Base-by-base conservation (phyloP, 179 eudicot species). In the Beta corolliflora region DNA sequence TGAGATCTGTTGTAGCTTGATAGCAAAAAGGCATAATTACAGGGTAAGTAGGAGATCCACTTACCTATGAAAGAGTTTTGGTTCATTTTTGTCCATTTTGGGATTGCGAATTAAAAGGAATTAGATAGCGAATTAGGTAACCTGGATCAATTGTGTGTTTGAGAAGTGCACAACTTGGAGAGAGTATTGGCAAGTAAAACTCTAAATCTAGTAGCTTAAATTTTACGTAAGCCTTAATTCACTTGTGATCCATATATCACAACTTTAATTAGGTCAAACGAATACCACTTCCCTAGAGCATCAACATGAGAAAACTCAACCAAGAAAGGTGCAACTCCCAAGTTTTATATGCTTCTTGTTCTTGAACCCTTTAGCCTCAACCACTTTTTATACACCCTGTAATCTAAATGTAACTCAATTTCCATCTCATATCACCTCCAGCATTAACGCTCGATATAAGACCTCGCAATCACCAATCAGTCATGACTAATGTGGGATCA, bases 401-500 rank as follows among this genome's bases (percentile, higher is more conserved):
- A 68, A 50, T 44, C 52, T 14, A 68, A 68, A 68, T 68, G 72
- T 36, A 31, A 18, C 53, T 16, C 70, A 31, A 60, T 65, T 21
- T 65, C 18, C 70, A 23, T 68, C 52, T 68, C 21, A 18, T 68
- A 68, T 67, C 46, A 67, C 46, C 44, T 67, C 71, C 71, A 36
- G 0, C 19, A 36, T 31, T 14, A 67, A 67, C n/a, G 5, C 50
- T 68, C 23, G 5, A 68, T 36, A 9, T 44, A 6, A 41, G 21
- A 41, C 4, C 52, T 16, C 41, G 50, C 50, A 41, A 44, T 5
- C 11, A 16, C 10, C 72, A 68, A 41, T 16, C 52, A 13, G 9
- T 68, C 11, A 36, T 15, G 12, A 0, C 16, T 10, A 36, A 36
- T 36, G 41, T 36, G 41, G 8, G 48, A 16, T 71, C 11, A 45